A percentile compares a stretch with the other conserved stretches of the same genome.
These are phyloP conservation scores for Aristolochia californica DNA, from an alignment of 164 flowering plant species.

Conservation along the genomic window DNA sequence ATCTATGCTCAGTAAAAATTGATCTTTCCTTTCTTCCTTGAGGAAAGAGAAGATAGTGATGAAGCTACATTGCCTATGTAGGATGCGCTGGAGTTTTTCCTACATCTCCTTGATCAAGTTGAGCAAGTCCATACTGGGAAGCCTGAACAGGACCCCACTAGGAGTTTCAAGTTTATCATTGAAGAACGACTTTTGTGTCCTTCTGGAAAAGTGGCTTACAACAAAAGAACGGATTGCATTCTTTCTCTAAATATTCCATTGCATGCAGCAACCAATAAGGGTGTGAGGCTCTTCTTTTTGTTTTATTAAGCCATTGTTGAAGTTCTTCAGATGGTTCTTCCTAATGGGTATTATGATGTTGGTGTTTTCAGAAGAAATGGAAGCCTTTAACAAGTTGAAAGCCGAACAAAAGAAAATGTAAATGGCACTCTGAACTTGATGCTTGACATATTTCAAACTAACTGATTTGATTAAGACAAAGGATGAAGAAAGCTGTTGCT, in stretches of 20 bases:
- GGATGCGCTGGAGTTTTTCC: conserved; percentile 95
- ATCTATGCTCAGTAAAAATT: no score
- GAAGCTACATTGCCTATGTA: conserved; percentile 11
- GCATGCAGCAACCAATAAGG: conserved; percentile 82
- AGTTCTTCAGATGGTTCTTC: no score
- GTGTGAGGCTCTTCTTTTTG: conserved; percentile 17
- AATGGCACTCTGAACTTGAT: conserved; percentile 20
- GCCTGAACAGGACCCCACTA: conserved; percentile 67
- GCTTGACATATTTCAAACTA: not conserved
- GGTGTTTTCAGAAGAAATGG: conserved; percentile 58
- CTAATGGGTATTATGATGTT: not conserved
- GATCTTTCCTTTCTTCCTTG: no score
- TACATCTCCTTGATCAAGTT: conserved; percentile 92
- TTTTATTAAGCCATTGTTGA: not conserved
- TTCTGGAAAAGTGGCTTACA: conserved; percentile 93
- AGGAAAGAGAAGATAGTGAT: no score
- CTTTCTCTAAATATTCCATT: conserved; percentile 85
- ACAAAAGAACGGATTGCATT: conserved; percentile 71
- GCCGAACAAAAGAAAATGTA: conserved; percentile 74
- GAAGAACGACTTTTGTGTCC: conserved; percentile 80
- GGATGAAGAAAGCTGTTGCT: no score
- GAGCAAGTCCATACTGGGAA: conserved; percentile 58
- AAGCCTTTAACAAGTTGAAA: conserved; percentile 59
- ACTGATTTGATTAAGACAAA: not conserved
- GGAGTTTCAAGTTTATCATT: conserved; percentile 87